Conservation (phyloP, 148 eudicot genomes). For the Rhododendron kiyosumense region DNA sequence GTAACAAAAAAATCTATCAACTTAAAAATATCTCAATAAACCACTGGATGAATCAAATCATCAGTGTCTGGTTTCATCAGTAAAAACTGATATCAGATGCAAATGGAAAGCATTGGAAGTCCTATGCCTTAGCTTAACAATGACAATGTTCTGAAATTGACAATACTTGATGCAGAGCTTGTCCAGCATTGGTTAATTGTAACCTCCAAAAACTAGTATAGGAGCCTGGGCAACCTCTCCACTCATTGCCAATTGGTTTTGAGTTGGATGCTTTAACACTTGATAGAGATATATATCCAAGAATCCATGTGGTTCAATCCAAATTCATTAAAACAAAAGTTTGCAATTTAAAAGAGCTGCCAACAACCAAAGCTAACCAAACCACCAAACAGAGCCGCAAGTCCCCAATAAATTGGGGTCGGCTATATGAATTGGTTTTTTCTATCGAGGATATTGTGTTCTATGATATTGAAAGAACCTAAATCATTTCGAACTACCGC, state of each 20-base stretch:
- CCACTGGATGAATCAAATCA: background rate
- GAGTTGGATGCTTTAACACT: background rate
- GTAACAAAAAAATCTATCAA: background rate
- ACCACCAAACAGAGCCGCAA: background rate
- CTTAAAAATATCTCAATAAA: background rate
- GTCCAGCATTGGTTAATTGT: background rate
- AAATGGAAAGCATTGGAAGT: background rate
- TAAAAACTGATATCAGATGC: background rate
- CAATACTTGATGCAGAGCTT: background rate
- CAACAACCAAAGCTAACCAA: background rate
- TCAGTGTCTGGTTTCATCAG: background rate
- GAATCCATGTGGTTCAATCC: background rate
- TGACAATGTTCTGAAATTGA: background rate
- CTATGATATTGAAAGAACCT: background rate
- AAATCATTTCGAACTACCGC: background rate
- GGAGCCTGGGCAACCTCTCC: background rate
- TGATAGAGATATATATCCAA: background rate
- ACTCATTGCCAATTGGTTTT: background rate
- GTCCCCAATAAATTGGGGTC: background rate
- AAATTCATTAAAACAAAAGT: background rate
- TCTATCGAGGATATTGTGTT: background rate
- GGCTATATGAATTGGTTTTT: background rate
- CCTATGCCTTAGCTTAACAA: background rate
- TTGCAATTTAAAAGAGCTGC: background rate
- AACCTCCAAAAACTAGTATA: background rate